phyloP scores from a whole-genome alignment of 1,139 yeast species.

The Hyphopichia wangnamkhiaoensis region DNA sequence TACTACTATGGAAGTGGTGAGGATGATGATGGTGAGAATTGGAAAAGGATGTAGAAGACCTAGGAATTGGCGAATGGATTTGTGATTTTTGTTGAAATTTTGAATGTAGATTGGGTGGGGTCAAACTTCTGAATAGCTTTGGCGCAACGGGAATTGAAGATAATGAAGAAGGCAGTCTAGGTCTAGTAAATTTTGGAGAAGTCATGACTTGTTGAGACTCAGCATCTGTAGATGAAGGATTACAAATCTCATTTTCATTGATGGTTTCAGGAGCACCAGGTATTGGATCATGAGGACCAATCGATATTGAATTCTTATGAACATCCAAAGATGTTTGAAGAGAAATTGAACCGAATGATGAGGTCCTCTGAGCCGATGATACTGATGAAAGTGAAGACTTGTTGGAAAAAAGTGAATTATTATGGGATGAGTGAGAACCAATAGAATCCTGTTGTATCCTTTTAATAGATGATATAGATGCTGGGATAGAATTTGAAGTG shows the following conservation, averaged over 20 bases:
- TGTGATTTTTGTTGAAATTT: constrained; percentile 8
- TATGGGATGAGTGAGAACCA: constrained; percentile 30
- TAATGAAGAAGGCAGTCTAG: constrained; percentile 8
- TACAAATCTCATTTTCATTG: constrained; percentile 1
- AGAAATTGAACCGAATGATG: constrained; percentile 22
- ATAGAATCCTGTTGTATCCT: constrained; percentile 21
- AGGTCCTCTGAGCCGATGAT: constrained; percentile 29
- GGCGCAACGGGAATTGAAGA: constrained; percentile 5
- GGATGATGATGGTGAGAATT: constrained; percentile 4
- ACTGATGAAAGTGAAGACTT: constrained; percentile 34
- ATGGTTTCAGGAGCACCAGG: constrained; percentile 4
- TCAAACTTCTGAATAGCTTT: constrained; percentile 10
- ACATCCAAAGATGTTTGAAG: constrained; percentile 12
- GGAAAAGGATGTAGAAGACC: constrained; percentile 13
- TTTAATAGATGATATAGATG: constrained; percentile 2
- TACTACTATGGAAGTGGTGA: background rate
- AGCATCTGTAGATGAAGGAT: background rate
- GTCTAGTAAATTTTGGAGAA: constrained; percentile 3
- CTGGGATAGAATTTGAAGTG: constrained; percentile 1
- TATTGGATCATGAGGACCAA: constrained; percentile 28
- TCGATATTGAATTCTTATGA: constrained; percentile 20
- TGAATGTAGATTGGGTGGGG: constrained; percentile 14
- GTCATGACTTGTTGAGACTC: background rate
- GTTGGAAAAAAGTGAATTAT: constrained; percentile 36
- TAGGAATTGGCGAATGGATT: constrained; percentile 16